These are phyloP conservation scores for Globisporangium solare DNA, from an alignment of 352 stramenopile genomes.

Conservation along the genomic window DNA sequence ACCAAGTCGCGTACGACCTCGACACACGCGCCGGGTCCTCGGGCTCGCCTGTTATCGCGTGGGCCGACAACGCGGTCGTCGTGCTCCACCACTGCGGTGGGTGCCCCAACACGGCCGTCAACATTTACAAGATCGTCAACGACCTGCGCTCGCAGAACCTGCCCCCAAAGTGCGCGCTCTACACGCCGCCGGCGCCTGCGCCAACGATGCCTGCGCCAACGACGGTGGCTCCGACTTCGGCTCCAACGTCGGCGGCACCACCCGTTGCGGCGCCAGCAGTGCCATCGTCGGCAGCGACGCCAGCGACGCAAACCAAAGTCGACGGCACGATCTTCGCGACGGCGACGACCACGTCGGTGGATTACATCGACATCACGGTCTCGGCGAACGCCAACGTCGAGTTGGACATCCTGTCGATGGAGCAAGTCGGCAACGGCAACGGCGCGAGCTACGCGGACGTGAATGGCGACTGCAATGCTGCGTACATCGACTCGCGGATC, in stretches of 20 bases:
- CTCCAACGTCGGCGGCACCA: conserved; percentile 16
- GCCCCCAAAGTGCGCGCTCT: conserved; percentile 40
- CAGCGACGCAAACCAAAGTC: conserved; percentile 24
- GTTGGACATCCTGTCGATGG: conserved; percentile 65
- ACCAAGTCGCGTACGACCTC: conserved; percentile 66
- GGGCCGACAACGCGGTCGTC: conserved; percentile 54
- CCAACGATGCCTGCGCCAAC: conserved; percentile 6
- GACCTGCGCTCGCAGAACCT: conserved; percentile 40
- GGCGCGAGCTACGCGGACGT: conserved; percentile 39
- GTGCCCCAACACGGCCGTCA: conserved; percentile 72
- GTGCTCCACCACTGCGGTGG: conserved; percentile 73
- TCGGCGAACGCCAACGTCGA: conserved; percentile 33
- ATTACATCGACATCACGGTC: conserved; percentile 63
- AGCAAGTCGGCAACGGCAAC: conserved; percentile 21
- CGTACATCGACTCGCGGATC: conserved; percentile 59
- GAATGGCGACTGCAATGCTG: conserved; percentile 67
- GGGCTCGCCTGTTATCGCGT: conserved; percentile 58
- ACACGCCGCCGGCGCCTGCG: conserved; percentile 4
- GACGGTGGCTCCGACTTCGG: conserved; percentile 6
- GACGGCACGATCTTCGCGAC: conserved; percentile 69
- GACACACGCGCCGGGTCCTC: conserved; percentile 73
- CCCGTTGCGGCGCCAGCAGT: conserved; percentile 5
- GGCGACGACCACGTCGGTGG: conserved; percentile 41
- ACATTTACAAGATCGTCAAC: conserved; percentile 52
- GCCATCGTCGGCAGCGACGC: conserved; percentile 1